Percentiles rank a stretch among this genome's conserved stretches.
Evolutionary conservation across 2,329 filamentous ascomycete genomes (phyloP).

Genomic region (Hawksworthiomyces lignivorus): DNA sequence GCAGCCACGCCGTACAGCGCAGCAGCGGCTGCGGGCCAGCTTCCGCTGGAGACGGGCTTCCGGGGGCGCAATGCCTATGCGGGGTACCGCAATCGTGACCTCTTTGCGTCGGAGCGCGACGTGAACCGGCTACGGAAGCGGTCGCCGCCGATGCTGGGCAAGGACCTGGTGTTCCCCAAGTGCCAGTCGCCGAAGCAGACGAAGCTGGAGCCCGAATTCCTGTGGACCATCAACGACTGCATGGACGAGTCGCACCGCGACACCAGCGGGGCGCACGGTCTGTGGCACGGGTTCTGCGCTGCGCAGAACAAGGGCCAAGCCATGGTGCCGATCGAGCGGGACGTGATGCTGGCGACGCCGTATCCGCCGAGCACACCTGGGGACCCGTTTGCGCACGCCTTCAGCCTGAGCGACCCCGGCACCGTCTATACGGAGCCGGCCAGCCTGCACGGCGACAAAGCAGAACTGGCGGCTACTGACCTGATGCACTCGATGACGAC

Average conservation of each 20-base stretch:
- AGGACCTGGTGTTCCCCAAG: constrained; percentile 70
- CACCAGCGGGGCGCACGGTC: constrained; percentile 50
- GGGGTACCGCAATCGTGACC: constrained; percentile 36
- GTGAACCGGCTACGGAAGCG: constrained; percentile 41
- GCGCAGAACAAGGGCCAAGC: constrained; percentile 26
- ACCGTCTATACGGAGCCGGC: constrained; percentile 34
- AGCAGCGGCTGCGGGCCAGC: constrained; percentile 20
- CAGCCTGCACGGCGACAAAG: constrained; percentile 15
- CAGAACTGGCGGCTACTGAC: constrained; percentile 8
- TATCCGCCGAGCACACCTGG: constrained; percentile 31
- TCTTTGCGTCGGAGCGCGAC: constrained; percentile 33
- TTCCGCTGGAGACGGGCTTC: constrained; percentile 35
- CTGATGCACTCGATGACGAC: constrained; percentile 11
- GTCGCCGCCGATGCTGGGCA: constrained; percentile 82
- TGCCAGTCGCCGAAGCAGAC: constrained; percentile 80
- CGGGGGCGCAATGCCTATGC: constrained; percentile 36
- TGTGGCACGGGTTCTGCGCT: constrained; percentile 72
- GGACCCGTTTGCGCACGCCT: constrained; percentile 36
- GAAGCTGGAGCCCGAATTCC: constrained; percentile 72
- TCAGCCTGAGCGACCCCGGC: constrained; percentile 20
- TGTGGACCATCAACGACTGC: constrained; percentile 39
- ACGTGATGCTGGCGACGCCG: constrained; percentile 44
- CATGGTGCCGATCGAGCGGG: constrained; percentile 37
- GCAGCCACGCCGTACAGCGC: background rate
- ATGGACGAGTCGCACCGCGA: constrained; percentile 44